These are phyloP conservation scores for Pichia sp. DNA, from an alignment of 1,139 yeast genomes.

Conservation along the genomic window DNA sequence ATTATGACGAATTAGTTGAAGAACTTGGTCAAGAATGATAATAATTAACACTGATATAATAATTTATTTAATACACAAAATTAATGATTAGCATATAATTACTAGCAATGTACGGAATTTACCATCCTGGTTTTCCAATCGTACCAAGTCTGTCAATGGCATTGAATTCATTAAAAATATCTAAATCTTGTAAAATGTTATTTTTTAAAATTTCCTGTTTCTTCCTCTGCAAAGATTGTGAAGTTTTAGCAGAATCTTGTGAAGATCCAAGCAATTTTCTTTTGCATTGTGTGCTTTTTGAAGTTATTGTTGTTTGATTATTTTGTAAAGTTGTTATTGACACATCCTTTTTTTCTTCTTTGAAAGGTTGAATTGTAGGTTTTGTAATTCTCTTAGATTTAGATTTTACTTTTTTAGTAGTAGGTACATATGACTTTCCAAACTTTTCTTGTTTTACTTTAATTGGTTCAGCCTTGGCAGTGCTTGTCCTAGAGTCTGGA, in stretches of 20 bases:
- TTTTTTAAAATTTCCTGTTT: not conserved
- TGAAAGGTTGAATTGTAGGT: no score
- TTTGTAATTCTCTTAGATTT: not conserved
- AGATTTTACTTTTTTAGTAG: not conserved
- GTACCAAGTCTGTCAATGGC: slow-evolving; percentile 12
- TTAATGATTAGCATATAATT: not conserved
- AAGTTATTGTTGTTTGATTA: not conserved
- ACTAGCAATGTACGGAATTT: slow-evolving; percentile 1
- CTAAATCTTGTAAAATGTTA: slow-evolving; percentile 8
- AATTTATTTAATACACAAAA: not conserved
- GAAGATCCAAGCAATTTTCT: slow-evolving; percentile 9
- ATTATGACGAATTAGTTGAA: slow-evolving; percentile 49
- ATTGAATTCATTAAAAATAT: slow-evolving; percentile 13
- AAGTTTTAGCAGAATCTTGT: slow-evolving; percentile 3
- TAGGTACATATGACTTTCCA: not conserved
- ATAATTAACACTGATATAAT: not conserved
- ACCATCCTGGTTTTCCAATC: slow-evolving; percentile 10
- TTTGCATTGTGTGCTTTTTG: not conserved
- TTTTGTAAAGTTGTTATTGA: not conserved
- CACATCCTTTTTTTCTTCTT: not conserved
- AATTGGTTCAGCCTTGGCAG: not conserved
- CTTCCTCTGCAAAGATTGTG: not conserved
- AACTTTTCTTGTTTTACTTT: not conserved
- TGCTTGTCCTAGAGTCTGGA: slow-evolving; percentile 8
- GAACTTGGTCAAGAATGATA: slow-evolving; percentile 33